Evolutionary conservation across 495 filamentous ascomycete species (phyloP), one percentile per base, ranked within the genome.

Genomic region (Podospora pseudocomata): DNA sequence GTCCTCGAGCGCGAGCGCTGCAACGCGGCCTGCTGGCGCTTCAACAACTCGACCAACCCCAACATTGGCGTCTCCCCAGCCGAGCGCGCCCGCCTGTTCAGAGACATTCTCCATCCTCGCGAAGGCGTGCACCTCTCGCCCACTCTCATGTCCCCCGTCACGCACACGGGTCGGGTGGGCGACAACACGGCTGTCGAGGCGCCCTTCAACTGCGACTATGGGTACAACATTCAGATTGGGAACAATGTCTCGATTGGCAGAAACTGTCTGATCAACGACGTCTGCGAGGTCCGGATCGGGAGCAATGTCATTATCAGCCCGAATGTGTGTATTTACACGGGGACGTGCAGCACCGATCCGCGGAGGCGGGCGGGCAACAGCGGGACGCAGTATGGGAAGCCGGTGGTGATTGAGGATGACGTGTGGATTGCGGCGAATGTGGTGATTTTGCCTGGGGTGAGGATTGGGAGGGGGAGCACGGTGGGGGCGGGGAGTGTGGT

Each of bases 161-260:
- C 82, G 58, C 72, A 82, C 68, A 71, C 82, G 4, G 90, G 91
- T n/a, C 84, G 85, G 39, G 88, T 96, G 20, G 92, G 92, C 23
- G 85, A 89, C 55, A 87, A 91, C 62, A 90, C 91, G 7, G 84
- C 88, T 54, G 91, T 99, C 55, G 93, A 97, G 68, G 88, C 92
- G 2, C 94, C 95, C 15, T 98, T 99, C 76, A 89, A 83, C 49
- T 98, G 95, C 77, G 93, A 97, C 73, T 99, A 97, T 73, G 95
- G 95, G 2, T 97, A 97, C 74, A 97, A 99, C 73, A 91, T 98
- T 71, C 85, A 85, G 53, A 89, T 99, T 69, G 95, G 91, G 26
- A 91, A 94, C 72, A 89, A 95, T 73, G 92, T 95, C 6, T 86
- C 89, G 69, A 93, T 99, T 67, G 91, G 91, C 11, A 86, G 91